Evolutionary conservation across 2,329 filamentous ascomycete species (phyloP).

Genomic region (Diaporthe capsici): DNA sequence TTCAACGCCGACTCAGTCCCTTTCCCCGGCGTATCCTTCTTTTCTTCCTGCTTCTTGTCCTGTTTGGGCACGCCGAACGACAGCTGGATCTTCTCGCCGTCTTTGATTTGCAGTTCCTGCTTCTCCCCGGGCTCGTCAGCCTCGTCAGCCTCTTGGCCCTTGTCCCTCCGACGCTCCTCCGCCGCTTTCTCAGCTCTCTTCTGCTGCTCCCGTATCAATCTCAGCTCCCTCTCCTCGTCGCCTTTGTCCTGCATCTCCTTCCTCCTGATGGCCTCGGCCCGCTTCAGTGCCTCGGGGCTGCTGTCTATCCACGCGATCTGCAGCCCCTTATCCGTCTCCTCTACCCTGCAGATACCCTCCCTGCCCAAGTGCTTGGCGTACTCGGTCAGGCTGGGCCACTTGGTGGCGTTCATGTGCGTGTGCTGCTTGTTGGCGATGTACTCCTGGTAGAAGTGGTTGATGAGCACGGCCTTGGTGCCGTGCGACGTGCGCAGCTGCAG

Average conservation of each 20-base stretch:
- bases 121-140: slow-evolving; percentile 56
- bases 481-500: slow-evolving; percentile 84
- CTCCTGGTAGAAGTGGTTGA: slow-evolving; percentile 96
- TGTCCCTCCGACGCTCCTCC: slow-evolving; percentile 59
- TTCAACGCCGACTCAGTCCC: slow-evolving; percentile 27
- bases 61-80: slow-evolving; percentile 69
- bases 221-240: slow-evolving; percentile 90
- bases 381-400: slow-evolving; percentile 89
- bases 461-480: slow-evolving; percentile 88
- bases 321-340: slow-evolving; percentile 89
- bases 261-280: slow-evolving; percentile 84
- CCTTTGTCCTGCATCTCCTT: slow-evolving; percentile 91
- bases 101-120: slow-evolving; percentile 69
- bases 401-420: slow-evolving; percentile 93
- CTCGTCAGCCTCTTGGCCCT: slow-evolving; percentile 58
- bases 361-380: slow-evolving; percentile 89
- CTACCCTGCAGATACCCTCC: slow-evolving; percentile 90
- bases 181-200: slow-evolving; percentile 77
- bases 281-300: slow-evolving; percentile 84
- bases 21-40: slow-evolving; percentile 38
- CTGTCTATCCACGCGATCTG: slow-evolving; percentile 94
- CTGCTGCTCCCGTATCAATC: slow-evolving; percentile 87
- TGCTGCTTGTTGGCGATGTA: slow-evolving; percentile 92
- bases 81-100: slow-evolving; percentile 83
- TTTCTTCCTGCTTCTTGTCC: slow-evolving; percentile 43